Conservation (phyloP, 1,284 basidiomycete species). For the Jaminaea rosea region DNA sequence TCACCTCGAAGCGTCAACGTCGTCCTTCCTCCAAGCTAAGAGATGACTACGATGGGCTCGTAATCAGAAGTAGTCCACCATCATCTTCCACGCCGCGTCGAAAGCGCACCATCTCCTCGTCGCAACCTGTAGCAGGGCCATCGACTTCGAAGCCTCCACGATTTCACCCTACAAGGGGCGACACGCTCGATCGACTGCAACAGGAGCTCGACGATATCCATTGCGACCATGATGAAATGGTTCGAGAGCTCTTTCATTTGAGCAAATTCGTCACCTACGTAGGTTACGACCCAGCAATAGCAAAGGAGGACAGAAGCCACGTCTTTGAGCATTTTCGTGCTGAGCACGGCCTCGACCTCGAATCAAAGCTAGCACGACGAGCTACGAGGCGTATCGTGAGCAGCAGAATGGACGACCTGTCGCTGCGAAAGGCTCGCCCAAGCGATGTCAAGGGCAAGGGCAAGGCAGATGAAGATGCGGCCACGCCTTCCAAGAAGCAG, state of each 20-base stretch:
- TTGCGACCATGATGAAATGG: slow-evolving; percentile 29
- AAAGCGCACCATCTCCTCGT: slow-evolving; percentile 11
- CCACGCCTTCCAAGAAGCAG: background rate
- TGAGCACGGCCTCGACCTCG: slow-evolving; percentile 16
- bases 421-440: slow-evolving; percentile 7
- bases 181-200: slow-evolving; percentile 14
- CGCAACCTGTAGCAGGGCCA: background rate
- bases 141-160: background rate
- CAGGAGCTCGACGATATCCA: slow-evolving; percentile 24
- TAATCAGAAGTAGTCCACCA: background rate
- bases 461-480: background rate
- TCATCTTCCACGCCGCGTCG: slow-evolving; percentile 9
- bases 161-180: background rate
- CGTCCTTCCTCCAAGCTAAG: too few relatives aligned
- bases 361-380: slow-evolving; percentile 8
- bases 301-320: slow-evolving; percentile 1
- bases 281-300: slow-evolving; percentile 29
- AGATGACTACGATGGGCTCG: too few relatives aligned
- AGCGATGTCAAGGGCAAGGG: background rate
- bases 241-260: slow-evolving; percentile 37
- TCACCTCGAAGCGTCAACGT: background rate
- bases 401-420: slow-evolving; percentile 18
- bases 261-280: slow-evolving; percentile 36
- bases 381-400: slow-evolving; percentile 23
- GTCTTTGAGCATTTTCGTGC: slow-evolving; percentile 11